Percentiles rank a stretch among this genome's conserved stretches.
Conservation (phyloP, 305 asterid species). For the Vinca major region DNA sequence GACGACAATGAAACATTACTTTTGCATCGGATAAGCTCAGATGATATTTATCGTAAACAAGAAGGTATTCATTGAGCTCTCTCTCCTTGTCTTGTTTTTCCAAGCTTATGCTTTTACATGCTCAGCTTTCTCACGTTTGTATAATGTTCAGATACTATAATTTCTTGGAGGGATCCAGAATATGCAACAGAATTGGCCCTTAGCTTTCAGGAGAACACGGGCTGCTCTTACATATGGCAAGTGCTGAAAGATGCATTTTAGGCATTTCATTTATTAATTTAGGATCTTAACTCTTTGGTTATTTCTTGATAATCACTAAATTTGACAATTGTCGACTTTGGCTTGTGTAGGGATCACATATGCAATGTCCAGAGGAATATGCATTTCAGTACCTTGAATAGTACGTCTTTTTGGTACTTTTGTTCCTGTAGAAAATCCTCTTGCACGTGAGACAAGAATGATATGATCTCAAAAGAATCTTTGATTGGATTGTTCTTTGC, state of each 20-base stretch:
- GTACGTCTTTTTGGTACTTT: constrained; percentile 38
- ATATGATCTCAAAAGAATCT: not conserved
- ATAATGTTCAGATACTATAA: constrained; percentile 61
- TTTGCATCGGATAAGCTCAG: constrained; percentile 82
- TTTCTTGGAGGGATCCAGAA: constrained; percentile 98
- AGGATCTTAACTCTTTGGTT: constrained; percentile 5
- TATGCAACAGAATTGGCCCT: constrained; percentile 90
- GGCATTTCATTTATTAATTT: not conserved
- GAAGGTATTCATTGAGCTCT: constrained; percentile 48
- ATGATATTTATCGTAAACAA: constrained; percentile 92
- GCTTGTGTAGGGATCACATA: constrained; percentile 71
- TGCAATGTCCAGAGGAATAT: constrained; percentile 78
- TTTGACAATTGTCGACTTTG: constrained; percentile 6
- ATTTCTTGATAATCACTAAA: constrained; percentile 8
- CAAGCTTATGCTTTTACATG: not conserved
- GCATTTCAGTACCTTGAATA: constrained; percentile 62
- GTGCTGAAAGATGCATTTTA: constrained; percentile 26
- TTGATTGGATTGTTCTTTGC: not conserved
- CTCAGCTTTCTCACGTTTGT: constrained; percentile 6
- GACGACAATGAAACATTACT: constrained; percentile 85
- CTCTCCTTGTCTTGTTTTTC: not conserved
- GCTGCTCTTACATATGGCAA: constrained; percentile 94
- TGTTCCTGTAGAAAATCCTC: not conserved
- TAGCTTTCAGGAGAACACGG: constrained; percentile 91
- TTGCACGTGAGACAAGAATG: not conserved